Percentiles rank a stretch among this genome's conserved stretches.
Evolutionary conservation across 2,329 filamentous ascomycete genomes (phyloP).

Genomic region (Shiraia sp.): DNA sequence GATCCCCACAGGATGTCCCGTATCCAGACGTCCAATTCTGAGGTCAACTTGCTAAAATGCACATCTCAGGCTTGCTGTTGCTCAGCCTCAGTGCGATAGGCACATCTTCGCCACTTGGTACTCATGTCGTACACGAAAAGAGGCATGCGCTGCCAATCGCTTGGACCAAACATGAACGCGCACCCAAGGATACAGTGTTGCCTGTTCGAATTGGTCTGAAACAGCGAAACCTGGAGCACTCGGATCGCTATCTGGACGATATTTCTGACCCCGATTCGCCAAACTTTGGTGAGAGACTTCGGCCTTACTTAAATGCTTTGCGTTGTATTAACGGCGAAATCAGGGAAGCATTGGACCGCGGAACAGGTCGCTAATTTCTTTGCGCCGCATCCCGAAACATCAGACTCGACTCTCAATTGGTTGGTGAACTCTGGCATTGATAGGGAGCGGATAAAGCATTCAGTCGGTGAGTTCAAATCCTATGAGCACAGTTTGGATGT

Average conservation of each 20-base stretch:
- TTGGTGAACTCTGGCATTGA: slow-evolving; percentile 17
- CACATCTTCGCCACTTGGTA: slow-evolving; percentile 4
- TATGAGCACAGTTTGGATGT: too few species aligned
- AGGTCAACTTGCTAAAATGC: slow-evolving; percentile 7
- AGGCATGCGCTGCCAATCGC: slow-evolving; percentile 12
- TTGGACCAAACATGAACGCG: slow-evolving; percentile 16
- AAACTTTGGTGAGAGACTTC: slow-evolving; percentile 12
- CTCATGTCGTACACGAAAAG: slow-evolving; percentile 17
- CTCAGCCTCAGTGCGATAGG: slow-evolving; percentile 7
- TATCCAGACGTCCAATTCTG: too few species aligned
- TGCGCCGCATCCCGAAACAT: slow-evolving; percentile 15
- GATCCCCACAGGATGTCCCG: too few species aligned
- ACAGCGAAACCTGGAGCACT: slow-evolving; percentile 17
- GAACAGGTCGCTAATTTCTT: slow-evolving; percentile 19
- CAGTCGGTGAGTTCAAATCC: slow-evolving; percentile 6
- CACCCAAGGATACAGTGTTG: slow-evolving; percentile 11
- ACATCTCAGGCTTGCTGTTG: slow-evolving; percentile 6
- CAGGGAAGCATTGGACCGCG: slow-evolving; percentile 19
- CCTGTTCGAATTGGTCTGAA: slow-evolving; percentile 16
- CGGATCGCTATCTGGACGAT: slow-evolving; percentile 15
- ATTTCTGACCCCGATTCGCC: slow-evolving; percentile 21
- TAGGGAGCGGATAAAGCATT: slow-evolving; percentile 13
- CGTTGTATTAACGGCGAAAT: neutral
- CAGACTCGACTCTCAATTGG: slow-evolving; percentile 17
- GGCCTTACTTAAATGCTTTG: neutral